Conservation (phyloP, 352 stramenopile genomes). For the Peronospora destructor region DNA sequence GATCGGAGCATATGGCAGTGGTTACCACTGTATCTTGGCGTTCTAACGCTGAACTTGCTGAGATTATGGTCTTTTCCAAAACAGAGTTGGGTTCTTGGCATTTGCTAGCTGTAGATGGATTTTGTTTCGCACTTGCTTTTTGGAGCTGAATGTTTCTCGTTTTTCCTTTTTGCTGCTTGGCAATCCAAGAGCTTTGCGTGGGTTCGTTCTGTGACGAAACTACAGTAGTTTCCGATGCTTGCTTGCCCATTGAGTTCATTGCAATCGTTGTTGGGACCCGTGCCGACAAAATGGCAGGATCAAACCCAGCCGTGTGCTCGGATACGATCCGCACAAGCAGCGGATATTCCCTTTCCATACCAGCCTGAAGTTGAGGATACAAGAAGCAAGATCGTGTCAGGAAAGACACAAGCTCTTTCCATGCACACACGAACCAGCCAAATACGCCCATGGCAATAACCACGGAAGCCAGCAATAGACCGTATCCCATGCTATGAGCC, state of each 20-base stretch:
- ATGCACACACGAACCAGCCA: slow-evolving; percentile 69
- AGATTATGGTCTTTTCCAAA: not conserved
- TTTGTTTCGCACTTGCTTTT: not conserved
- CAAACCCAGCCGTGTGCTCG: slow-evolving; percentile 75
- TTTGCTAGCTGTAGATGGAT: not conserved
- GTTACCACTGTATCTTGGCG: not conserved
- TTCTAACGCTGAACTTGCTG: not conserved
- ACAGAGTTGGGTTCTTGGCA: not conserved
- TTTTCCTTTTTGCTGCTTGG: slow-evolving; percentile 4
- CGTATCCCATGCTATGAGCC: slow-evolving; percentile 70
- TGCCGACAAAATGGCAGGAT: slow-evolving; percentile 63
- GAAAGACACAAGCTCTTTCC: slow-evolving; percentile 73
- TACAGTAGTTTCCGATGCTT: slow-evolving; percentile 2
- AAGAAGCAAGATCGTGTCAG: slow-evolving; percentile 76
- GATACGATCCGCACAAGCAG: slow-evolving; percentile 76
- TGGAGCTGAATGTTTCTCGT: not conserved
- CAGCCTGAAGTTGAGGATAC: slow-evolving; percentile 69
- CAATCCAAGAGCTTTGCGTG: not conserved
- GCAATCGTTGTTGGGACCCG: slow-evolving; percentile 19
- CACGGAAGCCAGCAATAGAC: slow-evolving; percentile 59
- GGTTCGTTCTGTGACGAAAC: not conserved
- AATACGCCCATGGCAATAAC: slow-evolving; percentile 79
- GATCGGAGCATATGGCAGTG: slow-evolving; percentile 6
- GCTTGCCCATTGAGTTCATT: slow-evolving; percentile 18
- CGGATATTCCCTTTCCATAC: slow-evolving; percentile 68